phyloP scores from a whole-genome alignment of 306 rosid genomes.

The Inga oerstediana region DNA sequence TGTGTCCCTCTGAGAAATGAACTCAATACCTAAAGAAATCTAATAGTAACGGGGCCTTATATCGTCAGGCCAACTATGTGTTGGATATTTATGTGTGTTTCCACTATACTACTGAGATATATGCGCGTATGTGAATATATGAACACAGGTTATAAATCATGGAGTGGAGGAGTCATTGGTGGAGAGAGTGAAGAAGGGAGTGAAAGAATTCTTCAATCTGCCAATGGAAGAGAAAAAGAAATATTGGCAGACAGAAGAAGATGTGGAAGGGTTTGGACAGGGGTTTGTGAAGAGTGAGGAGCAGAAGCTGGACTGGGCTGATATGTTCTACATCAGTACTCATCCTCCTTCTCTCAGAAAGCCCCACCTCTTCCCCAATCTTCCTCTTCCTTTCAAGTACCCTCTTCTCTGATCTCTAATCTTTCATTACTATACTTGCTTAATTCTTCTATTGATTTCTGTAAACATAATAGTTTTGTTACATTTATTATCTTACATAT shows the following conservation, averaged over 20 bases:
- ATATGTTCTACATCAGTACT: background rate
- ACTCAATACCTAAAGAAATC: too few relatives aligned
- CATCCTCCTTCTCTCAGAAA: background rate
- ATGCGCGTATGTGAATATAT: too few relatives aligned
- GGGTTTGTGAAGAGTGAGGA: background rate
- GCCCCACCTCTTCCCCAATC: background rate
- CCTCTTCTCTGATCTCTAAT: background rate
- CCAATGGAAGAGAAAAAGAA: background rate
- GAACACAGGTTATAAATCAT: background rate
- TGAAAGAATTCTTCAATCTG: background rate
- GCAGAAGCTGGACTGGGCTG: slow-evolving; percentile 6
- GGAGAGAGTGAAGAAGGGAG: slow-evolving; percentile 1
- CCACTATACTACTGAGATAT: background rate
- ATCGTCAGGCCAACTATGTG: too few relatives aligned
- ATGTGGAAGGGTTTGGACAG: background rate
- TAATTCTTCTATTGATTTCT: too few relatives aligned
- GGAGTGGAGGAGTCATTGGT: background rate
- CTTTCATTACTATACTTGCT: too few relatives aligned
- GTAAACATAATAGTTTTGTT: background rate
- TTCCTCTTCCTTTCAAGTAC: background rate
- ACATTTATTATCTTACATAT: background rate
- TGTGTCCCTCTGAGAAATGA: fast-evolving
- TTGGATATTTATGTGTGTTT: background rate
- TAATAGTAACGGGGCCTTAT: too few relatives aligned
- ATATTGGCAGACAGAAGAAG: background rate